Conservation (phyloP, 768 basidiomycete species). For the Collybia sp. region DNA sequence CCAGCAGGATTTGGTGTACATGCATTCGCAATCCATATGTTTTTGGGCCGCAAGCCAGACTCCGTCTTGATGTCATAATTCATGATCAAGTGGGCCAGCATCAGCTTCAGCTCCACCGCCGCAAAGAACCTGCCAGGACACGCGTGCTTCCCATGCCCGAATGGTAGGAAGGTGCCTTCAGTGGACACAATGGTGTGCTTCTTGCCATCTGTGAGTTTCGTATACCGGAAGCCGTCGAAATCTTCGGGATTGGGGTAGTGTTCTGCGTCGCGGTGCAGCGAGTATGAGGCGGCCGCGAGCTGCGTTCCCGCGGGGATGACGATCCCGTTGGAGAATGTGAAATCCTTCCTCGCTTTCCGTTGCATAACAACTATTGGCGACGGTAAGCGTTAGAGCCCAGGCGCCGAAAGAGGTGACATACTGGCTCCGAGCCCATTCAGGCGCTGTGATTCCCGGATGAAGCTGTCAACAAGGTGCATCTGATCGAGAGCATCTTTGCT, state of each 20-base stretch:
- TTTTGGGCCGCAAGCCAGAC: background rate
- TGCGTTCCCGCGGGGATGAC: slow-evolving; percentile 10
- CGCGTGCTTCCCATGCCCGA: slow-evolving; percentile 17
- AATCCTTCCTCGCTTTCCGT: slow-evolving; percentile 17
- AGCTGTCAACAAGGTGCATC: slow-evolving; percentile 40
- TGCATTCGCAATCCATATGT: background rate
- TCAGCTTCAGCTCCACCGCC: slow-evolving; percentile 14
- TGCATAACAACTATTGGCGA: slow-evolving; percentile 13
- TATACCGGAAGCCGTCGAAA: slow-evolving; percentile 18
- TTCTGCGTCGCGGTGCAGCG: slow-evolving; percentile 4
- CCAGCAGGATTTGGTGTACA: background rate
- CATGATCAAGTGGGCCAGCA: slow-evolving; percentile 15
- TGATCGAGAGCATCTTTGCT: slow-evolving; percentile 32
- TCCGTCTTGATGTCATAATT: slow-evolving; percentile 18
- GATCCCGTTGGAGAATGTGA: slow-evolving; percentile 11
- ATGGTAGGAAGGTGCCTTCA: slow-evolving; percentile 7
- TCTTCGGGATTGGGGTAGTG: slow-evolving; percentile 10
- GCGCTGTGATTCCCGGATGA: slow-evolving; percentile 36
- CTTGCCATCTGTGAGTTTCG: slow-evolving; percentile 7
- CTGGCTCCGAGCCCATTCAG: slow-evolving; percentile 18
- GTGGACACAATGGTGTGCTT: slow-evolving; percentile 11
- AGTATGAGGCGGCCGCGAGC: background rate
- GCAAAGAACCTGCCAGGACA: slow-evolving; percentile 14
- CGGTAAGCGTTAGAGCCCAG: background rate
- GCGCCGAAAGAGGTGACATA: slow-evolving; percentile 5